Evolutionary conservation across 2,329 filamentous ascomycete species (phyloP).

Genomic region (Diaporthe humulicola): DNA sequence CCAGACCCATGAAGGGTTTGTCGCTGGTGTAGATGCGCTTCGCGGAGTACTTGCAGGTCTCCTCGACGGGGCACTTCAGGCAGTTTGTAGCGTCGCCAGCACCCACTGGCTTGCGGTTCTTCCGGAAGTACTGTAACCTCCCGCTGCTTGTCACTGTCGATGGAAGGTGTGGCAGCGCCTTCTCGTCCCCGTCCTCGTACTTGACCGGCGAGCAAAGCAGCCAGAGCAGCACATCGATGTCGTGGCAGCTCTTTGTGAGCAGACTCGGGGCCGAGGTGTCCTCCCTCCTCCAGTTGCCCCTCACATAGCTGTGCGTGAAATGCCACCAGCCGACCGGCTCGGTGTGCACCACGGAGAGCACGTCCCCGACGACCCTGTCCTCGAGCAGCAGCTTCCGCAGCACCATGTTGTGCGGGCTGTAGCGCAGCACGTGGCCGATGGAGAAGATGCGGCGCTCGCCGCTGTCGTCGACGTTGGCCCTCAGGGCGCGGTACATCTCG

Average conservation of each 20-base stretch:
- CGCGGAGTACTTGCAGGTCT: slow-evolving; percentile 86
- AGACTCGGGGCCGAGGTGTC: slow-evolving; percentile 83
- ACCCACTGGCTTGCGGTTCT: slow-evolving; percentile 78
- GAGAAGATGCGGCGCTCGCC: slow-evolving; percentile 75
- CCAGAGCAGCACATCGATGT: slow-evolving; percentile 95
- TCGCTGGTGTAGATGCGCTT: slow-evolving; percentile 84
- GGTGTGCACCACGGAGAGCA: slow-evolving; percentile 89
- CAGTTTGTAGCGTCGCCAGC: slow-evolving; percentile 90
- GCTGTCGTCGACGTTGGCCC: slow-evolving; percentile 49
- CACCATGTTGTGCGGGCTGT: slow-evolving; percentile 92
- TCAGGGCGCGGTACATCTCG: slow-evolving; percentile 74
- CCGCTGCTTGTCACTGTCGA: slow-evolving; percentile 82
- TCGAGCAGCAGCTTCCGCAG: slow-evolving; percentile 83
- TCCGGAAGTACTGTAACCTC: slow-evolving; percentile 82
- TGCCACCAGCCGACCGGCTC: slow-evolving; percentile 98
- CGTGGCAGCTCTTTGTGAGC: slow-evolving; percentile 95
- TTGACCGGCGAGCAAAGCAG: slow-evolving; percentile 80
- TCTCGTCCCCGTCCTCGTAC: slow-evolving; percentile 54
- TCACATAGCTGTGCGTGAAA: slow-evolving; percentile 90
- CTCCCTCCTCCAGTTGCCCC: slow-evolving; percentile 93
- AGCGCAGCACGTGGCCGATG: slow-evolving; percentile 93
- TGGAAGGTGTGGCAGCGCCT: slow-evolving; percentile 76
- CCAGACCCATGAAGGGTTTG: slow-evolving; percentile 67
- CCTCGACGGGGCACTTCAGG: slow-evolving; percentile 80
- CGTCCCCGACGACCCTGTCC: slow-evolving; percentile 83